Evolutionary conservation across 2,329 filamentous ascomycete species (phyloP).

Genomic region (Trichoderma brevicompactum): DNA sequence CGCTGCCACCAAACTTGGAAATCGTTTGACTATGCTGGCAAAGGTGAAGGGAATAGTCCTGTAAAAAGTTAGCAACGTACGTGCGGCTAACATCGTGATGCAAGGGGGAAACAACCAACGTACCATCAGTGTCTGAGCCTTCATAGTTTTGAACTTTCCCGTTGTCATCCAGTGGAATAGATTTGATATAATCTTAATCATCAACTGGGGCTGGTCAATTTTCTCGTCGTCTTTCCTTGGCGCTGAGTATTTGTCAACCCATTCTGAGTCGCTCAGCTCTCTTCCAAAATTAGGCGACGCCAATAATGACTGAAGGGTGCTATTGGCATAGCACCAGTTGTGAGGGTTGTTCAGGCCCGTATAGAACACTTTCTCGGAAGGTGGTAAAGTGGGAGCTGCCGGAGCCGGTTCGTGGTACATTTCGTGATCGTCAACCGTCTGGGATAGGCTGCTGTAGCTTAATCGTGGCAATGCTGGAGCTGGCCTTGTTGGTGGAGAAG

Average conservation of each 20-base stretch:
- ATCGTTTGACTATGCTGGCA: conserved; percentile 39
- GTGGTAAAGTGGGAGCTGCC: conserved; percentile 39
- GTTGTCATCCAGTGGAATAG: conserved; percentile 61
- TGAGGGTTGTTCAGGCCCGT: conserved; percentile 79
- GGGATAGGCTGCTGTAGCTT: conserved; percentile 77
- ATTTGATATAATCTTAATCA: conserved; percentile 63
- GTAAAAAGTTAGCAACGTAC: background rate
- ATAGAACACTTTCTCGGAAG: conserved; percentile 44
- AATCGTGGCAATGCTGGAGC: conserved; percentile 68
- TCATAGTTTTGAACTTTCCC: conserved; percentile 56
- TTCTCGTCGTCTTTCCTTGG: conserved; percentile 65
- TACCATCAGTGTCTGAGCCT: conserved; percentile 63
- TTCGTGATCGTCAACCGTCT: conserved; percentile 44
- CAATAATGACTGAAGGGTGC: conserved; percentile 82
- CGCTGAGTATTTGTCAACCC: conserved; percentile 69
- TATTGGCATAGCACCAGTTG: conserved; percentile 90
- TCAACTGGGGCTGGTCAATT: conserved; percentile 59
- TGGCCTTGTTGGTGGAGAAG: conserved; percentile 66
- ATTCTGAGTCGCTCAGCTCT: conserved; percentile 62
- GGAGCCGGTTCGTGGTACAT: conserved; percentile 48
- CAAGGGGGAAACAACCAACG: conserved; percentile 32
- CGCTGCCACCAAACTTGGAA: conserved; percentile 67
- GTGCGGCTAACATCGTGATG: background rate
- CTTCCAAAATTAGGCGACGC: conserved; percentile 71
- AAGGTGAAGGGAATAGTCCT: conserved; percentile 60